Evolutionary conservation across 2,329 filamentous ascomycete species (phyloP).

Genomic region (Aspergillus sclerotialis): DNA sequence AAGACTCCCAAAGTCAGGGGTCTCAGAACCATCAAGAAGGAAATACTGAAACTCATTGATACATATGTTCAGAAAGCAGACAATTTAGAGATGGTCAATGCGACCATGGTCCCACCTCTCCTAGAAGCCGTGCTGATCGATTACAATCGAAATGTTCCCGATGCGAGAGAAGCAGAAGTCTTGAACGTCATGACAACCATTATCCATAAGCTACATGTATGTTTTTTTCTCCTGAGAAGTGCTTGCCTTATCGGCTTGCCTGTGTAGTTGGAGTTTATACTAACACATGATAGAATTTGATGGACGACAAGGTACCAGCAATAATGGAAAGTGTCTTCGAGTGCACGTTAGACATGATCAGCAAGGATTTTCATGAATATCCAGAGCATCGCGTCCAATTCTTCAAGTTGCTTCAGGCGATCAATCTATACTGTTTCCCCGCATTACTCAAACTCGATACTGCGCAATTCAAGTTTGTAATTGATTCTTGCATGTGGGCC

Average conservation of each 20-base stretch:
- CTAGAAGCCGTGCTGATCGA: constrained; percentile 90
- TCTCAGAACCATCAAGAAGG: constrained; percentile 96
- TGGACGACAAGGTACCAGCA: constrained; percentile 95
- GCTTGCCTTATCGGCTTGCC: constrained; percentile 32
- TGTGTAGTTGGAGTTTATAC: constrained; percentile 11
- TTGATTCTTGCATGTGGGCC: constrained; percentile 99
- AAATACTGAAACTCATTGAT: constrained; percentile 96
- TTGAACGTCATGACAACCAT: constrained; percentile 97
- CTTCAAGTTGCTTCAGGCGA: constrained; percentile 91
- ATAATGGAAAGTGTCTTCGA: constrained; percentile 99
- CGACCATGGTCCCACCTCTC: constrained; percentile 91
- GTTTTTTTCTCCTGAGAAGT: constrained; percentile 31
- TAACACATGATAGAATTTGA: constrained; percentile 60
- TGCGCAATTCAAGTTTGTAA: constrained; percentile 97
- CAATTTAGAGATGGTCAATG: constrained; percentile 85
- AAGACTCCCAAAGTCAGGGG: constrained; percentile 97
- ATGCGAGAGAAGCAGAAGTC: constrained; percentile 92
- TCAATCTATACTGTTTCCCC: constrained; percentile 96
- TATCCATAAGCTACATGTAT: constrained; percentile 90
- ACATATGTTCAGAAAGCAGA: constrained; percentile 98
- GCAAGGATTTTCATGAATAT: constrained; percentile 99
- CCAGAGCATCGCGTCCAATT: constrained; percentile 99
- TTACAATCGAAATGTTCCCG: constrained; percentile 94
- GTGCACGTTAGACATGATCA: constrained; percentile 98
- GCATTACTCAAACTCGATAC: constrained; percentile 89